Conservation (phyloP, 768 basidiomycete species). For the Coprinopsis sp. region DNA sequence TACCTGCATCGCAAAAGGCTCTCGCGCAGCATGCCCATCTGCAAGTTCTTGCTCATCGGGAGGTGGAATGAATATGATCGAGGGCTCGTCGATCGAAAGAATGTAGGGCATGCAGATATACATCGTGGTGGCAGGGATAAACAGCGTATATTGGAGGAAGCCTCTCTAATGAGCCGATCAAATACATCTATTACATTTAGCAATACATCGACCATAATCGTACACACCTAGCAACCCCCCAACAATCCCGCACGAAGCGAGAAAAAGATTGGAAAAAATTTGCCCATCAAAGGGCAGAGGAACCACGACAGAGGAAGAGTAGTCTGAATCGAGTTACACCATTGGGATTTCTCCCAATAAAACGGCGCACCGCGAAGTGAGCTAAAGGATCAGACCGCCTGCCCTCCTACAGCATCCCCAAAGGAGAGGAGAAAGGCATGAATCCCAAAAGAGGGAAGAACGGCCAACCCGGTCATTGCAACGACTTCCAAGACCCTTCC, state of each 20-base stretch:
- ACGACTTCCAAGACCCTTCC: slow-evolving; percentile 48
- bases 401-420: too few relatives aligned
- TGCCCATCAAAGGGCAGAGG: background rate
- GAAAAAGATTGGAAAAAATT: slow-evolving; percentile 23
- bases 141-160: background rate
- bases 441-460: slow-evolving; percentile 5
- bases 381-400: slow-evolving; percentile 47
- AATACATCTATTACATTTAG: background rate
- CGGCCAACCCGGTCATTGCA: slow-evolving; percentile 47
- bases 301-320: slow-evolving; percentile 54
- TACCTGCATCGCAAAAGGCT: slow-evolving; percentile 26
- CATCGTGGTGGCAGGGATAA: slow-evolving; percentile 2
- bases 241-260: slow-evolving; percentile 10
- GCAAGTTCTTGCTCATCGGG: background rate
- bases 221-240: background rate
- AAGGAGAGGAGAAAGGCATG: too few relatives aligned
- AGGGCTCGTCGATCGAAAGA: slow-evolving; percentile 28
- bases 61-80: slow-evolving; percentile 31
- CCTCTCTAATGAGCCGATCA: background rate
- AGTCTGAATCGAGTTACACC: slow-evolving; percentile 63
- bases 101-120: slow-evolving; percentile 19
- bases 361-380: slow-evolving; percentile 58
- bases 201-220: background rate
- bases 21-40: background rate
- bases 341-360: slow-evolving; percentile 9